Evolutionary conservation across 257 asterid species (phyloP).

Genomic region (Jacaranda copaia): DNA sequence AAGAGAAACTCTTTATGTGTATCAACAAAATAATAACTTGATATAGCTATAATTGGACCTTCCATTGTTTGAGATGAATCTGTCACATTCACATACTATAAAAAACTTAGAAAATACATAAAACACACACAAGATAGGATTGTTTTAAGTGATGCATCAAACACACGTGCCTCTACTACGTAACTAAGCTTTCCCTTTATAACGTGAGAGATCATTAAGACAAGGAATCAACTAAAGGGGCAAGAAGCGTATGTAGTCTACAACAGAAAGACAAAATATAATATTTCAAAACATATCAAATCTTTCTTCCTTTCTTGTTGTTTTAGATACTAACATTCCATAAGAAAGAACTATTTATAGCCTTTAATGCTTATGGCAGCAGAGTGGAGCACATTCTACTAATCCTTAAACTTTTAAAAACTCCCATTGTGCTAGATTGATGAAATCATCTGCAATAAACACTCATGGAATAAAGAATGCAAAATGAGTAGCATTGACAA

Average conservation of each 20-base stretch:
- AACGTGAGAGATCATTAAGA: too few relatives aligned
- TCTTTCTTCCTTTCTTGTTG: neutral
- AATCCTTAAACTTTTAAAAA: neutral
- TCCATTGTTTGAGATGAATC: too few relatives aligned
- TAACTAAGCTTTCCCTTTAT: neutral
- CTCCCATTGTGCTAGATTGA: neutral
- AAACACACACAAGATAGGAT: neutral
- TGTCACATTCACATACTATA: neutral
- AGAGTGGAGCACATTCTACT: neutral
- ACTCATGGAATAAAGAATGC: neutral
- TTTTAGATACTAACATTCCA: neutral
- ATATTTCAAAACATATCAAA: neutral
- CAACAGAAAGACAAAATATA: too few relatives aligned
- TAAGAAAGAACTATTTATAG: neutral
- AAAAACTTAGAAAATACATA: neutral
- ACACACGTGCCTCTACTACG: constrained; percentile 3
- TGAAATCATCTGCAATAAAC: neutral
- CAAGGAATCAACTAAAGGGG: neutral
- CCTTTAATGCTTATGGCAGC: neutral
- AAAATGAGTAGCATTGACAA: too few relatives aligned
- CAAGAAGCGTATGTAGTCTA: neutral
- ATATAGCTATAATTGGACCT: too few relatives aligned
- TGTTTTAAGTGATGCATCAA: neutral
- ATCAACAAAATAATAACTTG: too few relatives aligned
- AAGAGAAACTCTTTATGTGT: too few relatives aligned